Evolutionary conservation across 805 yeast genomes (phyloP), one percentile per base, ranked within the genome.

Genomic region (Pichia phayaonensis): DNA sequence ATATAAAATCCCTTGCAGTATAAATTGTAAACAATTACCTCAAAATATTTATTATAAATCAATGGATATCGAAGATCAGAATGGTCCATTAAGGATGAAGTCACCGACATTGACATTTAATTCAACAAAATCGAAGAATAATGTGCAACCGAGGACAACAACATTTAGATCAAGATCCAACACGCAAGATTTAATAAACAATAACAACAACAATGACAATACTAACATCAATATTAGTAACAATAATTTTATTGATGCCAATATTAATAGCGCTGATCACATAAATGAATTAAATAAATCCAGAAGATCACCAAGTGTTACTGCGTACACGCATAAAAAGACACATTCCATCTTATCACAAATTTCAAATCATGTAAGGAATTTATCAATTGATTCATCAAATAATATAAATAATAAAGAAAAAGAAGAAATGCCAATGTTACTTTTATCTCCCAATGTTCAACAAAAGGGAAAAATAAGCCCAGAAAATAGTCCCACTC

Each of bases 391-490:
- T 15, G 42, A 40, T 40, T 22, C 42, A 1, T 15, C 42, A 20
- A 41, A 26, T 41, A 42, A 42, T 27, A 27, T 26, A 20, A 20
- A n/a, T 20, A 42, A 12, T 26, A 16, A n/a, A 34, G 38, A 34
- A 34, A 34, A 34, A 10, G 38, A 34, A 8, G 20, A 34, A 3
- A 2, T 34, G 18, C 18, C 5, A 11, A 16, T 34, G 38, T n/a
- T 34, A 16, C 7, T n/a, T n/a, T n/a, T 11, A 34, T 34, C 20
- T 15, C 34, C 34, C 12, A 29, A 13, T 16, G 11, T 34, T n/a
- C 38, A 16, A 34, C 38, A 27, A 21, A 48, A 48, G 45, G 51
- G 46, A 12, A 49, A 41, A 45, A n/a, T 31, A 6, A 45, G 52
- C 45, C 47, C 48, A 6, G 47, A 44, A 21, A 49, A 45, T 21